phyloP scores from a whole-genome alignment of 2,329 filamentous ascomycete genomes.

The Salinomyces thailandicus region DNA sequence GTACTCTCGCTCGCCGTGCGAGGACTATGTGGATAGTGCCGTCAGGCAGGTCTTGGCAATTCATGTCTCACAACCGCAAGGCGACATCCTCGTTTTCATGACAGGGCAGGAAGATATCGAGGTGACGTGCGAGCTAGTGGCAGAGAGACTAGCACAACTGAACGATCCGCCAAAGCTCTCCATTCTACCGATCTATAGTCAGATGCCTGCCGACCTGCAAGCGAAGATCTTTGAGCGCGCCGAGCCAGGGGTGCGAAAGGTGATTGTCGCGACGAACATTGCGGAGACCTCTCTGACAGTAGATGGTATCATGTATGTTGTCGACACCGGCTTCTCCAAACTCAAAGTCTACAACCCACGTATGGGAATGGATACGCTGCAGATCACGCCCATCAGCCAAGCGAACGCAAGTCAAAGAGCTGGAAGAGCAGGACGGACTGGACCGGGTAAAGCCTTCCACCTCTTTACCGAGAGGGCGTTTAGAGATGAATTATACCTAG shows the following conservation, averaged over 20 bases:
- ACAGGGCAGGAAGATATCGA: constrained; percentile 98
- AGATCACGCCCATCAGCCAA: constrained; percentile 95
- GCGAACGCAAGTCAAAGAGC: constrained; percentile 91
- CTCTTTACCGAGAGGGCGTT: constrained; percentile 91
- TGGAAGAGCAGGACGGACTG: constrained; percentile 85
- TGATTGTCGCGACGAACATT: constrained; percentile 97
- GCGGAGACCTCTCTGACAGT: constrained; percentile 96
- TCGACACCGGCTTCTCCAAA: constrained; percentile 92
- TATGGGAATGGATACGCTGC: constrained; percentile 98
- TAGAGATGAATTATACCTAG: constrained; percentile 90
- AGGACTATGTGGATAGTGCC: constrained; percentile 94
- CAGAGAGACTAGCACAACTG: constrained; percentile 73
- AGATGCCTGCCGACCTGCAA: constrained; percentile 96
- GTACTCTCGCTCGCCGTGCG: constrained; percentile 86
- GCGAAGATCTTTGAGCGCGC: constrained; percentile 96
- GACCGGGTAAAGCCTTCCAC: constrained; percentile 88
- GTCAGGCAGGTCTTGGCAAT: constrained; percentile 94
- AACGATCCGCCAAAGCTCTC: constrained; percentile 92
- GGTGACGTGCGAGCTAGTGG: constrained; percentile 84
- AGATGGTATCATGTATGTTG: constrained; percentile 98
- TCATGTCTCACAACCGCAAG: constrained; percentile 84
- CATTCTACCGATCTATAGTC: constrained; percentile 95
- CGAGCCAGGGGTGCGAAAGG: constrained; percentile 81
- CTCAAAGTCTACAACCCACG: constrained; percentile 97
- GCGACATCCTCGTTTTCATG: constrained; percentile 98